phyloP scores from a whole-genome alignment of 1,284 basidiomycete species.

The Ustilago xerochloae region DNA sequence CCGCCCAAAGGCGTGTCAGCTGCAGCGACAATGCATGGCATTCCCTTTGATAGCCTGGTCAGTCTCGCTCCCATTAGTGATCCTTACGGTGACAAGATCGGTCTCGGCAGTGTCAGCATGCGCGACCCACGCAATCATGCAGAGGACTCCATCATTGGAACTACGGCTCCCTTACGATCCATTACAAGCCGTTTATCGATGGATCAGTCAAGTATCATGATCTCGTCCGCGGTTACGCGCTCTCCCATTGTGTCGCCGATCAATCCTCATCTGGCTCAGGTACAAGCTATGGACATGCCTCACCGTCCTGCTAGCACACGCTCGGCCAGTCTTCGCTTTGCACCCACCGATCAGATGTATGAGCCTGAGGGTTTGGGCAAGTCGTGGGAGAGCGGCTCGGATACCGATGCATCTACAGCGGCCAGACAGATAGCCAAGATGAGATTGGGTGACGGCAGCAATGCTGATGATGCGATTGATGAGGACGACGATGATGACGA shows the following conservation, averaged over 20 bases:
- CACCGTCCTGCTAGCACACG: constrained; percentile 42
- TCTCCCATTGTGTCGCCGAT: constrained; percentile 30
- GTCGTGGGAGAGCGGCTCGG: constrained; percentile 33
- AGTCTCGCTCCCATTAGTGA: constrained; percentile 81
- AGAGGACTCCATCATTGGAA: constrained; percentile 32
- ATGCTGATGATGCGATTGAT: neutral
- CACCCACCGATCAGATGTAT: constrained; percentile 35
- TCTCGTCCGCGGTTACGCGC: constrained; percentile 14
- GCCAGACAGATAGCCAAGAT: constrained; percentile 24
- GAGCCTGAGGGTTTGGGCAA: constrained; percentile 28
- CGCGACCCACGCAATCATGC: constrained; percentile 38
- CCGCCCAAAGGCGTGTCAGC: constrained; percentile 25
- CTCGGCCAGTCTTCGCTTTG: constrained; percentile 52
- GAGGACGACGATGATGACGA: constrained; percentile 25
- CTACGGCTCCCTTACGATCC: constrained; percentile 27
- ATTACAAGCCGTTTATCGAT: constrained; percentile 39
- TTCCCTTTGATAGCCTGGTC: constrained; percentile 84
- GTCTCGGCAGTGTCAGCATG: constrained; percentile 53
- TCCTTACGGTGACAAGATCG: constrained; percentile 71
- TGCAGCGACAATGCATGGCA: constrained; percentile 72
- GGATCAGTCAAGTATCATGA: constrained; percentile 45
- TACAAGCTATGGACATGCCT: constrained; percentile 34
- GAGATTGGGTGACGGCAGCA: constrained; percentile 1
- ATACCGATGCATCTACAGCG: constrained; percentile 8
- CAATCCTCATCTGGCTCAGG: constrained; percentile 27